Base-by-base conservation (phyloP, 2,329 filamentous ascomycete genomes). In the Ophiostoma sp. region DNA sequence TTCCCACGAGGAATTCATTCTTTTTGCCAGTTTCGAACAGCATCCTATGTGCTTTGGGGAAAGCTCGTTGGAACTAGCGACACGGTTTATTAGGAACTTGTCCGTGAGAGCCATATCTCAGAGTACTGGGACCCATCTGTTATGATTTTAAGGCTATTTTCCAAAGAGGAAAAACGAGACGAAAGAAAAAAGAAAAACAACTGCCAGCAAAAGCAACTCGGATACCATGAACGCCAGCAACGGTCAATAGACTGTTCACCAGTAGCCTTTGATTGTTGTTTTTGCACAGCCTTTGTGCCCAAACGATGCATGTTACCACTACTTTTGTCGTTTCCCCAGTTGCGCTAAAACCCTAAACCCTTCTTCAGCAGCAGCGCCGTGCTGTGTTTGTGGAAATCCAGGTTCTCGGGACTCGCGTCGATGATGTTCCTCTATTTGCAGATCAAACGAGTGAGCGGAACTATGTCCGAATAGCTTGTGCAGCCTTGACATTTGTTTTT, bases 391-490 rank as follows among this genome's bases (percentile, higher is more conserved):
- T 48, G 39, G 7, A 48, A 50, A 45, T 8, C 11, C 63, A 48
- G 12, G 63, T 50, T 48, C 22, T 31, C 63, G 42, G 63, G 39
- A n/a, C 25, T 66, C 33, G 6, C 2, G 22, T 55, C 25, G 22
- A 48, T 68, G 42, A 31, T 33, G 15, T 11, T 2, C 25, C 25
- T 48, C 39, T 50, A 68, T 50, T 50, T 50, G 22, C 42, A 68
- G 64, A 68, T 66, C n/a, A 66, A 45, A 42, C 61, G 57, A 63
- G 52, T 39, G 57, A 4, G 57, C 57, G 33, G 57, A 63, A 63
- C 33, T 36, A 63, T 25, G 22, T 5, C 3, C 19, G n/a, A 25
- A 33, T 22, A 6, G 33, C 25, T 42, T 63, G 59, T 63, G 15
- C 17, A 42, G 36, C 33, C 19, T 63, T 19, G n/a, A 64, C 25